Evolutionary conservation across 75 land plant genomes (phyloP).

Genomic region (Cryptomeria japonica): DNA sequence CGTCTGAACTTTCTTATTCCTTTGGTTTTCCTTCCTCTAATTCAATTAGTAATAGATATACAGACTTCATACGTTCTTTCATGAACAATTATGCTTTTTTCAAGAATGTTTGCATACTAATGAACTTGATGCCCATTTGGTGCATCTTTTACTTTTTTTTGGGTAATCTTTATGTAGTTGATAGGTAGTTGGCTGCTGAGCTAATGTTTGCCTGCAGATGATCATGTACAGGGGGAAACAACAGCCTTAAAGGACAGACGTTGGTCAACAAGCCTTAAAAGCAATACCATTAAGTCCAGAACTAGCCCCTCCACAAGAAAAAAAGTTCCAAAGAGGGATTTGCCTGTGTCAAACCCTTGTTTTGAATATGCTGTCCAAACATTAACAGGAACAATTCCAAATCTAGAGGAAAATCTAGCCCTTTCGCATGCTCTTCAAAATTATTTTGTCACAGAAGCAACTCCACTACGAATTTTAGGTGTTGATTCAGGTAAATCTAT

Average conservation of each 20-base stretch:
- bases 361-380: constrained; percentile 6
- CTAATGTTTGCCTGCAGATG: constrained; percentile 11
- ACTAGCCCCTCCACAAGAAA: background rate
- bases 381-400: constrained; percentile 6
- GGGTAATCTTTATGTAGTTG: background rate
- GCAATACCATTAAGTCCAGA: background rate
- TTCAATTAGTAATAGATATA: background rate
- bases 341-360: constrained; percentile 11
- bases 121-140: background rate
- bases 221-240: constrained; percentile 12
- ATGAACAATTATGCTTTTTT: background rate
- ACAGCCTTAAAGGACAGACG: background rate
- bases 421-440: background rate
- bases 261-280: background rate
- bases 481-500: background rate
- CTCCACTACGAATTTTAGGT: background rate
- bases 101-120: background rate
- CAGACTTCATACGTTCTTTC: background rate
- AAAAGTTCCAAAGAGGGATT: background rate
- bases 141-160: background rate
- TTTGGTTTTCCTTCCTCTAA: background rate
- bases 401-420: constrained; percentile 8
- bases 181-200: constrained; percentile 1
- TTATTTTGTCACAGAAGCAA: background rate
- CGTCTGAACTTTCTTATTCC: constrained; percentile 13